Evolutionary conservation across 805 yeast genomes (phyloP).

Genomic region (Wickerhamomyces strasburgensis): DNA sequence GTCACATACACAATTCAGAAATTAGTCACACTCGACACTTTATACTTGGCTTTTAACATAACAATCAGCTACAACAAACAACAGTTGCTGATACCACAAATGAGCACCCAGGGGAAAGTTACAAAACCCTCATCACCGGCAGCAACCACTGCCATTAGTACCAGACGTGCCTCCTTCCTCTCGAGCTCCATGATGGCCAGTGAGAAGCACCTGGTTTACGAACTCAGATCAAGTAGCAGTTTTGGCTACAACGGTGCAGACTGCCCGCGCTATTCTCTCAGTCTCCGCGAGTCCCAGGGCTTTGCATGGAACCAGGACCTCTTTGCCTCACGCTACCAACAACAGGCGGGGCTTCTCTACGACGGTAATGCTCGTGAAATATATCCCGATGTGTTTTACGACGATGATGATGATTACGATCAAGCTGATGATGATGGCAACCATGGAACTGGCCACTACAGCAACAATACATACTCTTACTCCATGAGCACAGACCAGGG

Average conservation of each 20-base stretch:
- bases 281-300: constrained; percentile 63
- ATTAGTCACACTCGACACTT: too few species aligned
- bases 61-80: too few species aligned
- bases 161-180: constrained; percentile 51
- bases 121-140: too few species aligned
- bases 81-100: too few species aligned
- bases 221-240: constrained; percentile 23
- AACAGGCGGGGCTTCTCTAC: constrained; percentile 37
- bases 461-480: constrained; percentile 10
- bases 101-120: too few species aligned
- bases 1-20: too few species aligned
- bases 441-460: constrained; percentile 14
- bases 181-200: constrained; percentile 52
- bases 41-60: too few species aligned
- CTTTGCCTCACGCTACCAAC: constrained; percentile 69
- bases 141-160: too few species aligned
- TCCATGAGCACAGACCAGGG: constrained; percentile 17
- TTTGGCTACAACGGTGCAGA: constrained; percentile 3
- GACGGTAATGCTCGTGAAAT: constrained; percentile 27
- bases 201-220: constrained; percentile 53
- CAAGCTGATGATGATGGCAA: constrained; percentile 2
- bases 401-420: constrained; percentile 1
- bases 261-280: constrained; percentile 34
- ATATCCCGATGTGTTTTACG: constrained; percentile 1
- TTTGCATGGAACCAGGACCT: constrained; percentile 73